Conservation (phyloP, 306 rosid species). For the Cucurbita moschata region DNA sequence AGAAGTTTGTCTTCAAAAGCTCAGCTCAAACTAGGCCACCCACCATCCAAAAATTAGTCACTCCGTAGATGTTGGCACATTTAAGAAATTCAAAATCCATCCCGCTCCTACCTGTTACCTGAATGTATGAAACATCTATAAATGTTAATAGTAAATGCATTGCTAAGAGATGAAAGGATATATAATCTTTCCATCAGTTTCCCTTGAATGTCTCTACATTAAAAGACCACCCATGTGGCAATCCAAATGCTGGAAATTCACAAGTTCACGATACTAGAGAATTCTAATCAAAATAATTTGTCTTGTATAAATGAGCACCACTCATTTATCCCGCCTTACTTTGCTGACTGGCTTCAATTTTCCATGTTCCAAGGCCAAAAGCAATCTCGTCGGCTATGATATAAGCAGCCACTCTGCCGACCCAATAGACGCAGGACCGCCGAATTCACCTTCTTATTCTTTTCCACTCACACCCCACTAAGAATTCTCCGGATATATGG, state of each 20-base stretch:
- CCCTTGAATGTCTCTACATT: constrained; percentile 3
- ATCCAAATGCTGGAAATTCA: neutral
- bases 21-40: neutral
- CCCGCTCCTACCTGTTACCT: neutral
- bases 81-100: neutral
- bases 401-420: neutral
- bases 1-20: neutral
- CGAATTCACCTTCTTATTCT: neutral
- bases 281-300: neutral
- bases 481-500: neutral
- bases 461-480: neutral
- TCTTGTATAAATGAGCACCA: constrained; percentile 6
- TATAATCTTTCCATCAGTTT: neutral
- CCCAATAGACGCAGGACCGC: neutral
- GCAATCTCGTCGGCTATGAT: neutral
- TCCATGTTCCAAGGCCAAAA: constrained; percentile 8
- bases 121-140: constrained; percentile 6
- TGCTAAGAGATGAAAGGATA: neutral
- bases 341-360: neutral
- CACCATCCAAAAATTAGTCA: neutral
- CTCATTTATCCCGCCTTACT: constrained; percentile 2
- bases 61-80: constrained; percentile 1
- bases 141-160: constrained; percentile 4
- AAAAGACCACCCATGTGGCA: constrained; percentile 12
- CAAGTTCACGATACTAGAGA: neutral